A percentile compares a stretch with the other conserved stretches of the same genome.
Conservation (phyloP, 192 early-diverging fungal species). For the Gamsiella multidivaricata region DNA sequence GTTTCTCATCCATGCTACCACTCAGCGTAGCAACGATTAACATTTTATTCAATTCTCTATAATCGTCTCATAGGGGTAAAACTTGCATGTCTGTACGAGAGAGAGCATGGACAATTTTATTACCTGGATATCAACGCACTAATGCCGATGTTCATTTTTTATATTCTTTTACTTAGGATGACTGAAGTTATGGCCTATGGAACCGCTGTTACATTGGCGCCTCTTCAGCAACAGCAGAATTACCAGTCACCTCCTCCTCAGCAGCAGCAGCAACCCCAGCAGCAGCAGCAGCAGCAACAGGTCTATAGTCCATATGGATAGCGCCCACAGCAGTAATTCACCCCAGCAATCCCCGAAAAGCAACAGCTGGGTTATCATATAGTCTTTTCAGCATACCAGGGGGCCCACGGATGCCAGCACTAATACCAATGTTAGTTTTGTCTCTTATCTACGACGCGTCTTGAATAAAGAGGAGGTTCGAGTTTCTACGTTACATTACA, state of each 20-base stretch:
- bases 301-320: not conserved
- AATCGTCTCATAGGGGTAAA: conserved; percentile 34
- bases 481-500: too few species aligned
- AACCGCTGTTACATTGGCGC: conserved; percentile 39
- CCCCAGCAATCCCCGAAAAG: too few species aligned
- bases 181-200: conserved; percentile 49
- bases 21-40: too few species aligned
- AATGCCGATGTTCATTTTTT: not conserved
- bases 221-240: conserved; percentile 28
- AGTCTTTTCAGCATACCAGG: too few species aligned
- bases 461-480: too few species aligned
- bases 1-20: not conserved
- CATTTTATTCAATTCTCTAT: too few species aligned
- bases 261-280: conserved; percentile 8
- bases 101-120: not conserved
- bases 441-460: too few species aligned
- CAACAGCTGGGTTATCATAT: too few species aligned
- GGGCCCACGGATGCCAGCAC: too few species aligned
- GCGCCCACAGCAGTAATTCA: not conserved
- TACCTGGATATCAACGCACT: not conserved
- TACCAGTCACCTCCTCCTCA: conserved; percentile 12
- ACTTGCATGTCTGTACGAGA: not conserved
- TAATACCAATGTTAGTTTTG: too few species aligned
- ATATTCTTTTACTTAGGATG: conserved; percentile 18
- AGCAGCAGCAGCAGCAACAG: conserved; percentile 20